Conservation (phyloP, 306 rosid species). For the Herpetospermum pedunculosum region DNA sequence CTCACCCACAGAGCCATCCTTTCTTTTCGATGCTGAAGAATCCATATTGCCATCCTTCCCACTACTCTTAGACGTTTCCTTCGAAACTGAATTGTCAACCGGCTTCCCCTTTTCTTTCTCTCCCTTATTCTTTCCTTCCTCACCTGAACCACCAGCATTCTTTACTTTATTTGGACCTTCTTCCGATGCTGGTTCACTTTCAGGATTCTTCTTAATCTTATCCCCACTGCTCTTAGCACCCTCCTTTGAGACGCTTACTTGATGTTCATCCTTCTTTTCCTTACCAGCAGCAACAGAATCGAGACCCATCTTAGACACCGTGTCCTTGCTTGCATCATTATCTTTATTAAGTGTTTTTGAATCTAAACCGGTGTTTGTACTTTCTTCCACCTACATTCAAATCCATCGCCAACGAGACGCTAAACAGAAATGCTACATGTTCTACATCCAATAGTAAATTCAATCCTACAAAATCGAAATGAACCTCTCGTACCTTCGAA, state of each 20-base stretch:
- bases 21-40: constrained; percentile 2
- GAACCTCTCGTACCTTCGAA: constrained; percentile 17
- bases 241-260: constrained; percentile 7
- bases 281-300: constrained; percentile 1
- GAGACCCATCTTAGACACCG: background rate
- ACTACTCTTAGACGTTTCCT: constrained; percentile 11
- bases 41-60: constrained; percentile 10
- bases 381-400: constrained; percentile 21
- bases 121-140: constrained; percentile 6
- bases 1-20: constrained; percentile 21
- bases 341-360: background rate
- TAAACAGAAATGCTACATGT: background rate
- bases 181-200: background rate
- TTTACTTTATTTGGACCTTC: constrained; percentile 5
- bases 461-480: background rate
- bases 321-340: constrained; percentile 5
- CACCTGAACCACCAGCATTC: background rate
- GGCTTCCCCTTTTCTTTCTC: constrained; percentile 12
- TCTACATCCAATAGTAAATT: too few relatives aligned
- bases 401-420: background rate
- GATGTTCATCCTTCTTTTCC: constrained; percentile 11
- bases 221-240: constrained; percentile 8
- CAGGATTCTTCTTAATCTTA: constrained; percentile 11
- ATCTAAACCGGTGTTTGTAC: constrained; percentile 10
- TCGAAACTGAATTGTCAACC: constrained; percentile 1